Evolutionary conservation across 257 asterid species (phyloP), one percentile per base, ranked within the genome.

Genomic region (Forsythia viridissima): DNA sequence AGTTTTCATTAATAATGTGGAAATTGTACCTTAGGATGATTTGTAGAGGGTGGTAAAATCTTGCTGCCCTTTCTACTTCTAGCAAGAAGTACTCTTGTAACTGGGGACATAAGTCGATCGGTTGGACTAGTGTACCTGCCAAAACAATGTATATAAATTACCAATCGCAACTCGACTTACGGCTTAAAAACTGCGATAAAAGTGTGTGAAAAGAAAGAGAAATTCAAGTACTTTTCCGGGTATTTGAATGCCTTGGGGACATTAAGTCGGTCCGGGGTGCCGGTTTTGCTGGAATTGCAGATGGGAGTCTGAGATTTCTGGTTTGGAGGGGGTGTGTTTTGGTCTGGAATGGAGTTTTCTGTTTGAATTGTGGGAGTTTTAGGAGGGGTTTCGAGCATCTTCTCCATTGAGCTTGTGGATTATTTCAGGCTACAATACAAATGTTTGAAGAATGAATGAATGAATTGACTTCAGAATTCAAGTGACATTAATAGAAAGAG

Each of bases 111-210:
- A 80, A 90, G 89, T 66, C 85, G 90, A 88, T 93, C 92, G 18
- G 96, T 91, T 55, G 97, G 96, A 40, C 94, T 91, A 44, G 92
- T 83, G 80, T 93, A 91, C 87, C 93, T 91, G 81, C 76, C 38
- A 41, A 46, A 74, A 42, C 6, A 43, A 48, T 67, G 43, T 13
- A 36, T 3, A 1, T 13, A 36, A 24, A 2, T 18, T 10, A 72
- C 11, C 65, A 20, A 44, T 20, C 3, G 41, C 16, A 2, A n/a
- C 67, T 16, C 7, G n/a, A 10, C 2, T 51, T 8, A 9, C 18
- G n/a, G 18, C 10, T 10, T 48, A 63, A 61, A 52, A 21, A 7
- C 6, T 10, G 0, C 6, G 24, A n/a, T 12, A 12, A 57, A 37
- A 40, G 2, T 70, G 30, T 3, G 34, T 6, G 34, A 61, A 61